Conservation (phyloP, 768 basidiomycete genomes). For the Coprinopsis cinerea region DNA sequence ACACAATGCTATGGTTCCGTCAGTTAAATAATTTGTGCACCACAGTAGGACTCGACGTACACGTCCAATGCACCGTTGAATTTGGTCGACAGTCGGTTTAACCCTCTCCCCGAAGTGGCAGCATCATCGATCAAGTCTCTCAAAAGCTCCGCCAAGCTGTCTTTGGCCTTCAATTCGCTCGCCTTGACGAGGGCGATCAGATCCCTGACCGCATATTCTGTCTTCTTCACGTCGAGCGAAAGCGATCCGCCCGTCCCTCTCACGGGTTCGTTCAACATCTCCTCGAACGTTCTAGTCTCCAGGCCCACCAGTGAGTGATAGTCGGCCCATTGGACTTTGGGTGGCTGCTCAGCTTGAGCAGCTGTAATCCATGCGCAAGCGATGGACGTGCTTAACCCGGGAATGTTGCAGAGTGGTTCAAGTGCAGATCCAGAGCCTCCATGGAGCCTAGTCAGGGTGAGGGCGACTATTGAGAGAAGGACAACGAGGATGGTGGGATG, state of each 20-base stretch:
- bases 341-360: neutral
- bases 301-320: conserved; percentile 56
- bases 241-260: conserved; percentile 41
- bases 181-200: conserved; percentile 54
- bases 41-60: conserved; percentile 27
- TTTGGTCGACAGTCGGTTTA: conserved; percentile 59
- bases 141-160: conserved; percentile 48
- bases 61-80: conserved; percentile 71
- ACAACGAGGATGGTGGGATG: conserved; percentile 50
- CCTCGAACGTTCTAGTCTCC: conserved; percentile 56
- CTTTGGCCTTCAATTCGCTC: conserved; percentile 57
- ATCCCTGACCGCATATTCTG: conserved; percentile 72
- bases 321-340: conserved; percentile 42
- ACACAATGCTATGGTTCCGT: conserved; percentile 48
- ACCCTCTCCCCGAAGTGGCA: conserved; percentile 48
- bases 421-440: conserved; percentile 40
- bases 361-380: conserved; percentile 32
- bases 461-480: conserved; percentile 44
- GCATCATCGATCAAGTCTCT: conserved; percentile 55
- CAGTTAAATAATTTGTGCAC: conserved; percentile 5
- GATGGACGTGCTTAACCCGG: conserved; percentile 43
- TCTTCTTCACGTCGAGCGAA: conserved; percentile 65
- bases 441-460: conserved; percentile 36
- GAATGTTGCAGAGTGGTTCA: conserved; percentile 56
- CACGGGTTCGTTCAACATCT: conserved; percentile 52